Evolutionary conservation across 1,284 basidiomycete species (phyloP).

Genomic region (Erythrobasidium hasegawianum): DNA sequence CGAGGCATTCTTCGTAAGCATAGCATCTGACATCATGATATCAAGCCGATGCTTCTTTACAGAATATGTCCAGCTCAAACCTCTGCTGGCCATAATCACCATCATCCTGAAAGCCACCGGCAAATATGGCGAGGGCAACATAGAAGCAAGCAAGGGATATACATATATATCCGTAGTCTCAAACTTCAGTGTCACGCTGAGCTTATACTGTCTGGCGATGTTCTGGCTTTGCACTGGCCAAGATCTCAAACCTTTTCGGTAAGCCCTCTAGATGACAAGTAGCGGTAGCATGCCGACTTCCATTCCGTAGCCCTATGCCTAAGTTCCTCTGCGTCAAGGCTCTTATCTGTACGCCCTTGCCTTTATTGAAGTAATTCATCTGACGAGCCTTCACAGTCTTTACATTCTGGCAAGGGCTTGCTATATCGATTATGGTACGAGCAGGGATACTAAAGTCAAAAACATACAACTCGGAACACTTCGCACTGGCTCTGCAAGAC

Average conservation of each 20-base stretch:
- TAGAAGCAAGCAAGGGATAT: conserved; percentile 79
- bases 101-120: conserved; percentile 79
- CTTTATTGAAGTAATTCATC: too few species aligned
- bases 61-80: conserved; percentile 98
- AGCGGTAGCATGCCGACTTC: too few species aligned
- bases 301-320: conserved; percentile 67
- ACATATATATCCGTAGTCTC: conserved; percentile 81
- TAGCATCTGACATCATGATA: not conserved
- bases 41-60: conserved; percentile 11
- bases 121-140: conserved; percentile 85
- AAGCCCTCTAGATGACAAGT: too few species aligned
- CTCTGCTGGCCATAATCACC: conserved; percentile 76
- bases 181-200: conserved; percentile 62
- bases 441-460: conserved; percentile 62
- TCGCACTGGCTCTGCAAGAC: conserved; percentile 84
- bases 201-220: conserved; percentile 82
- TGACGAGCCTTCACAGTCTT: conserved; percentile 56
- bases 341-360: conserved; percentile 57
- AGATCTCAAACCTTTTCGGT: conserved; percentile 74
- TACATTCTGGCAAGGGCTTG: conserved; percentile 94
- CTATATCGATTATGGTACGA: conserved; percentile 81
- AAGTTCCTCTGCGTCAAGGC: conserved; percentile 98
- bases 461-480: conserved; percentile 83
- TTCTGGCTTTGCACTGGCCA: conserved; percentile 87
- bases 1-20: conserved; percentile 84